Evolutionary conservation across 148 eudicot species (phyloP), one percentile per base, ranked within the genome.

Genomic region (Vaccinium corymbosum): DNA sequence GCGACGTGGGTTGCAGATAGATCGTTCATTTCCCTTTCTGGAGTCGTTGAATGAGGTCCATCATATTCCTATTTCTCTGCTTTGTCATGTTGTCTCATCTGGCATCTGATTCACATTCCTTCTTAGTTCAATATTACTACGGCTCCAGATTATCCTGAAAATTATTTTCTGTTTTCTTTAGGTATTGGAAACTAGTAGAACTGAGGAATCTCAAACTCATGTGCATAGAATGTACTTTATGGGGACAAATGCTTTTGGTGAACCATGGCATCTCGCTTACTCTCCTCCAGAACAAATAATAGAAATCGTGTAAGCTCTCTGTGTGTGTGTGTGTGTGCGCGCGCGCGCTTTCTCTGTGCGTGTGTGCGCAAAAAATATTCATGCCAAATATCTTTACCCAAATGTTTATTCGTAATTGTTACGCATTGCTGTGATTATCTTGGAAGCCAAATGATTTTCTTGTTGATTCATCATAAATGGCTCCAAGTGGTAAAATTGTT

Each of bases 211-310:
- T 62, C 92, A 90, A 61, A 93, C 92, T 84, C 99, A 97, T 87
- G 99, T 94, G 78, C 94, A 97, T 84, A 91, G 99, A 80, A 91
- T 94, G 95, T 93, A 92, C 87, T 93, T 97, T 83, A 91, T 93
- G 90, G 99, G 99, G 78, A 89, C 95, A 62, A 97, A 97, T 87
- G 95, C 95, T 86, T 97, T 94, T 85, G 91, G 95, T 86, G 94
- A 97, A 81, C 99, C 99, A 61, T 97, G 99, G 99, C 99, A 94
- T 91, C 95, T 97, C 77, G 91, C 93, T 80, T 91, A 97, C 85
- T 94, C 95, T 78, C 99, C 99, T 81, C 98, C 99, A 29, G 93
- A 92, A 82, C 95, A 94, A 94, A 94, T 97, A 75, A 89, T 84
- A 86, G 95, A 97, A 83, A 93, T 94, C 79, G 99, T 97, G 99